phyloP scores from a whole-genome alignment of 2,329 filamentous ascomycete genomes.

The Claviceps arundinis region DNA sequence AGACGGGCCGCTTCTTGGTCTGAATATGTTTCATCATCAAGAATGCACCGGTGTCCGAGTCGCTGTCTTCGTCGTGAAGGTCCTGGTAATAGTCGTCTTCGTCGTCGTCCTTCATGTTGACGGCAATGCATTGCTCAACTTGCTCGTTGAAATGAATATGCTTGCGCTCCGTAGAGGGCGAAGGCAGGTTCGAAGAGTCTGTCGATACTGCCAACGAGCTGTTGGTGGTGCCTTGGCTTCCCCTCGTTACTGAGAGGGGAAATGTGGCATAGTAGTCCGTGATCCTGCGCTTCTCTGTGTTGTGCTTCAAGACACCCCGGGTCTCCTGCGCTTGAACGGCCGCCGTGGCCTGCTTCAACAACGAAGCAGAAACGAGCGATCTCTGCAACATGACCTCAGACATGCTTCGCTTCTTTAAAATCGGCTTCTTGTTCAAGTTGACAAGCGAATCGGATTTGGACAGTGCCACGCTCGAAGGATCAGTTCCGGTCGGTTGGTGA shows the following conservation, averaged over 20 bases:
- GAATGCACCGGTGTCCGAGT: constrained; percentile 59
- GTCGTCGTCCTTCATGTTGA: constrained; percentile 73
- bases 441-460: constrained; percentile 51
- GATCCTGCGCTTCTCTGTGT: constrained; percentile 43
- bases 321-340: constrained; percentile 73
- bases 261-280: constrained; percentile 61
- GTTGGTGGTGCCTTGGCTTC: constrained; percentile 40
- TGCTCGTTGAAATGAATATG: constrained; percentile 96
- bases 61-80: constrained; percentile 42
- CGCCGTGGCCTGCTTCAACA: constrained; percentile 79
- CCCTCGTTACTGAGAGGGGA: constrained; percentile 46
- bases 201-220: constrained; percentile 50
- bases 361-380: constrained; percentile 75
- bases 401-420: constrained; percentile 91
- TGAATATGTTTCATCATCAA: constrained; percentile 67
- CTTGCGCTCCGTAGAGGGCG: constrained; percentile 54
- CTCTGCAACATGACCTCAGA: constrained; percentile 89
- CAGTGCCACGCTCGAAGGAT: constrained; percentile 27
- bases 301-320: constrained; percentile 35
- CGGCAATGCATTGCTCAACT: constrained; percentile 88
- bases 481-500: constrained; percentile 31
- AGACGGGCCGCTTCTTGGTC: constrained; percentile 41
- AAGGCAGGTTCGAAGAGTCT: constrained; percentile 54
- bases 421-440: constrained; percentile 63
- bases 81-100: constrained; percentile 53